Evolutionary conservation across 225 moss, liverwort and hornwort species (phyloP).

Genomic region (Asterella californica): DNA sequence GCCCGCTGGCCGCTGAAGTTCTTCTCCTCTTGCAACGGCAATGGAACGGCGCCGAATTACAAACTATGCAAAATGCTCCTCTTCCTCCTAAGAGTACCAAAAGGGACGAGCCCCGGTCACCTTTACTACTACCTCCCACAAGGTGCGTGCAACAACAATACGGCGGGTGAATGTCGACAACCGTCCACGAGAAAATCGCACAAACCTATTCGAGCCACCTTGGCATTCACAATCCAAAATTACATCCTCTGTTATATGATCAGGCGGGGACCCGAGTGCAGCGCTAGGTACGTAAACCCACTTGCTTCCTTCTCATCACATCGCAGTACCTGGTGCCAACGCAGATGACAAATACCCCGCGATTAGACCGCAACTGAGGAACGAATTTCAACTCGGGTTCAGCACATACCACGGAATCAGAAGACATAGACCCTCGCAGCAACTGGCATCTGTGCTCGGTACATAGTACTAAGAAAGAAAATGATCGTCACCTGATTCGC

Average conservation of each 20-base stretch:
- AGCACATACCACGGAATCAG: too few species aligned
- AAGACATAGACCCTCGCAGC: too few species aligned
- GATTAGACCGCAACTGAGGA: too few species aligned
- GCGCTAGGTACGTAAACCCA: too few species aligned
- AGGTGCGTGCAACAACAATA: constrained; percentile 11
- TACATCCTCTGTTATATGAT: neutral
- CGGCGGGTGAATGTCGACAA: neutral
- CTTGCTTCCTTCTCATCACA: neutral
- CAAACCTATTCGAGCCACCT: constrained; percentile 11
- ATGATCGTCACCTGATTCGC: constrained; percentile 41
- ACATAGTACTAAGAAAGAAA: too few species aligned
- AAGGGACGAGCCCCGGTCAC: constrained; percentile 1
- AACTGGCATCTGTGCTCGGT: too few species aligned
- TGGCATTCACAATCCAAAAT: constrained; percentile 4
- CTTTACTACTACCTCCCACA: neutral
- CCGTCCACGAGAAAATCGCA: neutral
- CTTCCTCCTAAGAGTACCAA: constrained; percentile 8
- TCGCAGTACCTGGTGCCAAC: neutral
- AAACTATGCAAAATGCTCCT: constrained; percentile 8
- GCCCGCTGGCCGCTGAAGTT: constrained; percentile 8
- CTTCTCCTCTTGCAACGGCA: constrained; percentile 1
- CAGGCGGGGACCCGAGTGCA: neutral
- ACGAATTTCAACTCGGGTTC: too few species aligned
- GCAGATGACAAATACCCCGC: too few species aligned
- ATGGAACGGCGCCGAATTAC: neutral